Evolutionary conservation across 179 eudicot species (phyloP).

Genomic region (Silene coronaria): DNA sequence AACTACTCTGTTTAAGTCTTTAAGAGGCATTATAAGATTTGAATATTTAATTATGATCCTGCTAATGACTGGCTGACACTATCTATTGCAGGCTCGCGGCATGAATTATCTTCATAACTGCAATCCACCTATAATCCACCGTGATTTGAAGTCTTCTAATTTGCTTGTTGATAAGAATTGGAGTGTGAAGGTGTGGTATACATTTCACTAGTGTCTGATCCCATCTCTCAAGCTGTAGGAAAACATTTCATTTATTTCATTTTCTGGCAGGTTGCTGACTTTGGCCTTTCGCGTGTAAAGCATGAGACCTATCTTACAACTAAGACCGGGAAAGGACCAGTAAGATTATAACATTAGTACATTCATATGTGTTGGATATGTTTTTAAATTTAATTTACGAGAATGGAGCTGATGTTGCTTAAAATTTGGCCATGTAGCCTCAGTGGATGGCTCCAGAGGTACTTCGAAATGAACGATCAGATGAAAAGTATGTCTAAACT

Average conservation of each 20-base stretch:
- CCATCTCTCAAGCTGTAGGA: neutral
- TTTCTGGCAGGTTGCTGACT: constrained; percentile 77
- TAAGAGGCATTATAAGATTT: neutral
- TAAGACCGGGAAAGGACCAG: constrained; percentile 94
- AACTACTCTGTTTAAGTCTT: neutral
- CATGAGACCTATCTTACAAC: constrained; percentile 77
- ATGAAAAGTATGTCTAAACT: constrained; percentile 39
- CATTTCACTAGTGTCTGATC: neutral
- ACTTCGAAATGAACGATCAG: constrained; percentile 42
- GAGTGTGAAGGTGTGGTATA: constrained; percentile 77
- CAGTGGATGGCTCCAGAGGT: constrained; percentile 63
- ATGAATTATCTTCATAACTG: constrained; percentile 92
- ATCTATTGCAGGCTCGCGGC: constrained; percentile 67
- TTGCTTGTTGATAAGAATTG: constrained; percentile 93
- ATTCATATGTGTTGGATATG: neutral
- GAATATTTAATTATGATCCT: neutral
- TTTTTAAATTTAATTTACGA: neutral
- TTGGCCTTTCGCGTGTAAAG: constrained; percentile 94
- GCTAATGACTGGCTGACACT: constrained; percentile 7
- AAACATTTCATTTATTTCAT: constrained; percentile 8
- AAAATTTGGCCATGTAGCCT: constrained; percentile 30
- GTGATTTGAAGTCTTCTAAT: constrained; percentile 93
- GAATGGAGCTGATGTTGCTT: neutral
- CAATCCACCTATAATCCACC: constrained; percentile 83
- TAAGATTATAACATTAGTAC: constrained; percentile 26